Evolutionary conservation across 1,139 yeast genomes (phyloP), one percentile per base, ranked within the genome.

Genomic region (Diutina sp.): DNA sequence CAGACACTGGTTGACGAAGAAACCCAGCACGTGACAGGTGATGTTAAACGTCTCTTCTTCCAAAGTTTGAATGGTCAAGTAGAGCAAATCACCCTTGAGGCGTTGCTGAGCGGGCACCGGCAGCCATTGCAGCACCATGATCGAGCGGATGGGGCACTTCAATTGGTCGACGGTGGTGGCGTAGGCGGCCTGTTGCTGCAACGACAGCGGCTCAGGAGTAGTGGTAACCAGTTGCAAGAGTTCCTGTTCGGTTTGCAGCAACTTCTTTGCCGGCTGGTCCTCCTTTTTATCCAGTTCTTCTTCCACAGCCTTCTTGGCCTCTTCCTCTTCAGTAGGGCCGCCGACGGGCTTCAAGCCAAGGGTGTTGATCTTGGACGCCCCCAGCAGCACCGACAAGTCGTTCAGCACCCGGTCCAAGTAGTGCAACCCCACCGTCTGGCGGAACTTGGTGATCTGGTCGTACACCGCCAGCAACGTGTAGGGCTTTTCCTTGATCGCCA

Each of bases 31-130:
- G 59, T 85, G 83, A 61, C 91, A 84, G 18, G 97, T 90, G 63
- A 93, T 81, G 65, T 88, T 87, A 68, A 77, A 79, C 28, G 80
- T 79, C 66, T 89, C 95, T 62, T 87, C 87, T 69, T 93, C 98
- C 61, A 87, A 74, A 48, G 97, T 88, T 64, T 82, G 85, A 55
- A 83, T 76, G 57, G 82, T 81, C 63, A 93, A 74, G 69, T 93
- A 93, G 59, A 87, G 74, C 65, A 91, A 75, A 66, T 91, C 96
- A 32, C 98, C 99, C 66, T 78, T 80, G 38, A 78, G 61, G 58
- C 73, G 72, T 66, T 79, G 84, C 54, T 78, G 73, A 6, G 83
- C 74, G n/a, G 96, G 90, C 21, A 86, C 90, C 12, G 96, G 95
- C 61, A 89, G 85, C 95, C 97, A 91, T 58, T 83, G 82, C n/a